Evolutionary conservation across 2,329 filamentous ascomycete species (phyloP), one percentile per base, ranked within the genome.

Genomic region (Rhinocladiella similis): DNA sequence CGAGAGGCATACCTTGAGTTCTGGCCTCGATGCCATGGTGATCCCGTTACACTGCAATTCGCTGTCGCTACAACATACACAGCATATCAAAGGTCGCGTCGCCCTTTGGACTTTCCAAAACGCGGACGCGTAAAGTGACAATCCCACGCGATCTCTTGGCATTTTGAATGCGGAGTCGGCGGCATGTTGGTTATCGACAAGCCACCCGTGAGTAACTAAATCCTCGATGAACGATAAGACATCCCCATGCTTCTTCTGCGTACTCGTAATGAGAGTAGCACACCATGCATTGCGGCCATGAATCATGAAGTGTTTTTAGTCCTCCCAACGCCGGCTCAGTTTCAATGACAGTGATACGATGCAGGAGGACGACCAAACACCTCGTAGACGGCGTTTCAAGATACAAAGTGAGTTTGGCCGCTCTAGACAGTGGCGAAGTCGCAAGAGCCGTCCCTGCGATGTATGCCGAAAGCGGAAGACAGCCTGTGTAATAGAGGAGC

Each of bases 21-120:
- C 87, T 55, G 87, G 87, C 68, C 87, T 78, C 50, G 87, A 88
- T 71, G 85, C 85, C 87, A 90, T 90, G 18, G 39, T 62, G 14
- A 43, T 35, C 13, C 25, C 9, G 2, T 46, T n/a, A 18, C 19
- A 20, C 20, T 36, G 25, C 25, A 38, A 27, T 19, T 7, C 5
- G 38, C 18, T 16, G 38, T 41, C 6, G 13, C 18, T 41, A n/a
- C 38, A n/a, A n/a, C 38, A 41, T 41, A 7, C 14, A 16, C 38
- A 41, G 18, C 14, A n/a, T 9, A 41, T 41, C 14, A 12, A 38
- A 19, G 5, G 10, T 14, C 5, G 35, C 38, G 38, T 33, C 29
- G 29, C 29, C 29, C 29, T 33, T 9, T 33, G 10, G 29, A 33
- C 29, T 33, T 33, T 33, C 6, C 14, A 18, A 41, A 5, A 6